Evolutionary conservation across 768 basidiomycete genomes (phyloP).

Genomic region (Arthromyces matolae): DNA sequence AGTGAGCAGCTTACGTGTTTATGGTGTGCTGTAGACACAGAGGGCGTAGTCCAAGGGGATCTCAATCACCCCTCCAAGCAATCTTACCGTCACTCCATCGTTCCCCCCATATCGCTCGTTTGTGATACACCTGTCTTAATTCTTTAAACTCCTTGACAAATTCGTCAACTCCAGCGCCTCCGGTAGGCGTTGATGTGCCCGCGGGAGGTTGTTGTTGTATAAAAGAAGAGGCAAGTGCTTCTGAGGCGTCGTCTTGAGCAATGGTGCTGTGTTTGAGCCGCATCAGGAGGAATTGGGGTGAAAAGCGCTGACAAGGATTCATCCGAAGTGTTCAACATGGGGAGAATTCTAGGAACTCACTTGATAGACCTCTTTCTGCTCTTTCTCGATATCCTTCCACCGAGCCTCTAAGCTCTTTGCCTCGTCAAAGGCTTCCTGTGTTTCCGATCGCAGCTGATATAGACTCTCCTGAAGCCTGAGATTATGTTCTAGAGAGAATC

Average conservation of each 20-base stretch:
- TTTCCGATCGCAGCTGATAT: slow-evolving; percentile 73
- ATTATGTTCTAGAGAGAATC: slow-evolving; percentile 56
- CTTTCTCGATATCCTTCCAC: slow-evolving; percentile 85
- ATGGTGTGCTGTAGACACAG: too few species aligned
- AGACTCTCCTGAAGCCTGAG: slow-evolving; percentile 71
- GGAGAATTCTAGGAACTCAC: slow-evolving; percentile 34
- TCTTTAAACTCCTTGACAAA: slow-evolving; percentile 90
- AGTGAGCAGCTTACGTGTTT: too few species aligned
- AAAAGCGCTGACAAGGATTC: slow-evolving; percentile 60
- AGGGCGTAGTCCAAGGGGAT: neutral
- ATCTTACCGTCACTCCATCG: slow-evolving; percentile 85
- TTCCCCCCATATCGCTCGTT: slow-evolving; percentile 86
- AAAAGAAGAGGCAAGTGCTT: slow-evolving; percentile 79
- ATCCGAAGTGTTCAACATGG: too few species aligned
- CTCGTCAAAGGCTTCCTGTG: slow-evolving; percentile 83
- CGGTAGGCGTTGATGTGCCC: slow-evolving; percentile 34
- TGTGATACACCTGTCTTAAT: slow-evolving; percentile 86
- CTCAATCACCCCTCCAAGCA: slow-evolving; percentile 71
- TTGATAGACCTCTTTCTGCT: slow-evolving; percentile 87
- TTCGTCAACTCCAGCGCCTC: slow-evolving; percentile 67
- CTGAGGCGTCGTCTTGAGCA: slow-evolving; percentile 87
- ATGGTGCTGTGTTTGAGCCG: slow-evolving; percentile 85
- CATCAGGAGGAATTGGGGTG: slow-evolving; percentile 84
- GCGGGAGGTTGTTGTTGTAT: slow-evolving; percentile 52
- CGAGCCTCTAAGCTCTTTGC: slow-evolving; percentile 76